Percentiles rank a stretch among this genome's conserved stretches.
Conservation (phyloP, 306 rosid genomes). For the Biancaea sappan region DNA sequence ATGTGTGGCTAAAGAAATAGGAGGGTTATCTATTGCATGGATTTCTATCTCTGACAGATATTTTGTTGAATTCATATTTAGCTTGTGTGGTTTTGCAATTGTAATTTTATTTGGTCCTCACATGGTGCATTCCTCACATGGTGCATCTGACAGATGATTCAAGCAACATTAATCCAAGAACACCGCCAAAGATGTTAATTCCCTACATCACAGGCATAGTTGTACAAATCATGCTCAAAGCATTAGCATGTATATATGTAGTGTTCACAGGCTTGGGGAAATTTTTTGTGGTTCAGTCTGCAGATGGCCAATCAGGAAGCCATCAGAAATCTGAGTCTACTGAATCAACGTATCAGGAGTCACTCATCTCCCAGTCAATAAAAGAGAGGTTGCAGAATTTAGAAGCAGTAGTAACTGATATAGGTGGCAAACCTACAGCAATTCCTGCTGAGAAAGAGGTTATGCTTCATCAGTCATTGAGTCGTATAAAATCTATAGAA, state of each 20-base stretch:
- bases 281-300: constrained; percentile 33
- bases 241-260: constrained; percentile 60
- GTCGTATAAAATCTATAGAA: constrained; percentile 87
- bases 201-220: constrained; percentile 44
- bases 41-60: constrained; percentile 15
- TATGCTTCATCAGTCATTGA: constrained; percentile 85
- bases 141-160: constrained; percentile 56
- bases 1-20: constrained; percentile 4
- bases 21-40: constrained; percentile 17
- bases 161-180: constrained; percentile 44
- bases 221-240: constrained; percentile 50
- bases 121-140: constrained; percentile 41
- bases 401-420: constrained; percentile 76
- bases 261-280: constrained; percentile 52
- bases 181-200: constrained; percentile 47
- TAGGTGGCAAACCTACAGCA: constrained; percentile 73
- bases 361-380: constrained; percentile 34
- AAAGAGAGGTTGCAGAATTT: constrained; percentile 76
- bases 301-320: constrained; percentile 38
- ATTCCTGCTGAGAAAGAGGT: constrained; percentile 92
- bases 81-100: background rate
- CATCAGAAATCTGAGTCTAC: constrained; percentile 31
- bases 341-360: constrained; percentile 56
- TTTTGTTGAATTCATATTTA: constrained; percentile 13
- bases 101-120: constrained; percentile 31